Conservation (phyloP, 495 filamentous ascomycete species). For the Haplographium delicatum region DNA sequence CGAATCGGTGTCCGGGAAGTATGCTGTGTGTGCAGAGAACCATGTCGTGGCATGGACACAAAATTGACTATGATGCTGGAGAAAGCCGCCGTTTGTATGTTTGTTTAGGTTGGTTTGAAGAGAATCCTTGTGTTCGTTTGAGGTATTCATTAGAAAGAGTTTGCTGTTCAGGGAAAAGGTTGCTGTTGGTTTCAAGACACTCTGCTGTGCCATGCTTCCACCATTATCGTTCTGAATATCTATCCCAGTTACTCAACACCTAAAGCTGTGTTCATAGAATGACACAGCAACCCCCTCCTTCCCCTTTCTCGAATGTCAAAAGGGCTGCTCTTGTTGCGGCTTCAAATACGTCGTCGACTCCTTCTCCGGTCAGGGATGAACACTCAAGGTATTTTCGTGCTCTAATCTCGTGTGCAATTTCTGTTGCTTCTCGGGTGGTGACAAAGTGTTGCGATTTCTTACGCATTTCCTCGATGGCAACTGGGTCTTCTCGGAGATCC, state of each 20-base stretch:
- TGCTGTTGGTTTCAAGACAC: background rate
- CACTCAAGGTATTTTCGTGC: slow-evolving; percentile 97
- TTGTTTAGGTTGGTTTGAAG: no score
- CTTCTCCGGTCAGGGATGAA: slow-evolving; percentile 93
- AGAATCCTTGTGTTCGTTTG: no score
- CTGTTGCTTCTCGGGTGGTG: slow-evolving; percentile 69
- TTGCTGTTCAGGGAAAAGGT: no score
- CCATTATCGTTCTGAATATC: background rate
- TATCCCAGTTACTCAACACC: no score
- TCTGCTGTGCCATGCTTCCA: background rate
- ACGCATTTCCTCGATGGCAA: slow-evolving; percentile 94
- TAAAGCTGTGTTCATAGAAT: slow-evolving; percentile 67
- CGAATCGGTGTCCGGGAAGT: slow-evolving; percentile 8
- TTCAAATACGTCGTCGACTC: slow-evolving; percentile 98
- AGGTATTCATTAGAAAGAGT: no score
- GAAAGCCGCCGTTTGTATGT: no score
- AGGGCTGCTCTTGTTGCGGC: slow-evolving; percentile 94
- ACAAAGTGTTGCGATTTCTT: slow-evolving; percentile 89
- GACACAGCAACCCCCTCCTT: slow-evolving; percentile 78
- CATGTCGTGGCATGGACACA: no score
- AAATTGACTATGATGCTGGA: no score
- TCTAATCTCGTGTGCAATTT: slow-evolving; percentile 76
- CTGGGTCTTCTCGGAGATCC: slow-evolving; percentile 89
- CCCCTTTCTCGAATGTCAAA: slow-evolving; percentile 83
- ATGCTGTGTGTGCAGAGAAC: no score